Evolutionary conservation across 306 rosid species (phyloP), one percentile per base, ranked within the genome.

Genomic region (Lathyrus sativus): DNA sequence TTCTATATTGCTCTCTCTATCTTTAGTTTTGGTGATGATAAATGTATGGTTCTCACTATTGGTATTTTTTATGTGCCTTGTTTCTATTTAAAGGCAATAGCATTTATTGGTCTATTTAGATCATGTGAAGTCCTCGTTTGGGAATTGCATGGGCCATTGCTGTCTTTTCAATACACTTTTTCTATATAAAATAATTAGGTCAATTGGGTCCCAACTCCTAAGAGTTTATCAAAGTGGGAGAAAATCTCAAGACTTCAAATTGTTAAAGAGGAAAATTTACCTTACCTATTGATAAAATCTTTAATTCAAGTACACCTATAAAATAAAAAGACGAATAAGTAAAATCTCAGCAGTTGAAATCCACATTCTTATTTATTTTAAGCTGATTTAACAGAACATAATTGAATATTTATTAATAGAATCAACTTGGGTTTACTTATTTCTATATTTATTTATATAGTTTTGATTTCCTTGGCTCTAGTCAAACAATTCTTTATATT

Each of bases 131-230:
- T 76, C 62, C 28, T 76, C 69, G 78, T 68, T 60, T 56, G 67
- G 74, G 41, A 75, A 76, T 78, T 78, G 68, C 76, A 76, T 76
- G 71, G 76, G 80, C 75, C 83, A 74, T 0, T 75, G 60, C 78
- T 72, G 70, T 66, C 70, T 69, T 10, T 79, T 75, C 9, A 26
- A 31, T 41, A 11, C 10, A 24, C 39, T 57, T 35, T 56, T 26
- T 50, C 22, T 50, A 9, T 15, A 17, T 4, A 50, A 50, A 50
- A 18, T 13, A n/a, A n/a, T 46, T 46, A 13, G 51, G 51, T 7
- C 19, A 46, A 46, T 5, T 46, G 10, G 51, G 4, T 46, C 7
- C 39, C 9, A 35, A 35, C 39, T 35, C 39, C 7, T 46, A 1
- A 14, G 3, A 5, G 18, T n/a, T 46, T n/a, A 46, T n/a, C 1